These are phyloP conservation scores for Fusarium kyushuense DNA, from an alignment of 2,329 filamentous ascomycete species.

Conservation along the genomic window DNA sequence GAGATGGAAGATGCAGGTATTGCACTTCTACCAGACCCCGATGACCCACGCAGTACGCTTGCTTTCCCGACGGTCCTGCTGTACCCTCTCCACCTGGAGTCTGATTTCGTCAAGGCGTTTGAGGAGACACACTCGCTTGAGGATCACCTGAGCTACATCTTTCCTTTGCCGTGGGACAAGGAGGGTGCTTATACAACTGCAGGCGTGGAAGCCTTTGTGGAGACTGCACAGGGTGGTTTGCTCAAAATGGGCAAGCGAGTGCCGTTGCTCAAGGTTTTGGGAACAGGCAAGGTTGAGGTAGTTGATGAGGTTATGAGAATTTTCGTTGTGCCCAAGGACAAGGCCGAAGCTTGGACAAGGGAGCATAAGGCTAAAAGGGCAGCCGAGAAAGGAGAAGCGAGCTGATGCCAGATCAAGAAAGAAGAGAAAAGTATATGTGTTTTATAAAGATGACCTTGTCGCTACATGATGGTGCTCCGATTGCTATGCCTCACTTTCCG, in stretches of 20 bases:
- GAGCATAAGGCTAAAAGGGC: constrained; percentile 84
- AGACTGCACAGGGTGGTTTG: constrained; percentile 82
- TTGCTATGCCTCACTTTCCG: constrained; percentile 11
- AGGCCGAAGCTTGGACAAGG: constrained; percentile 80
- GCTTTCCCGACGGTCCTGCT: constrained; percentile 84
- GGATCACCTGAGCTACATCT: constrained; percentile 85
- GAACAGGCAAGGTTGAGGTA: constrained; percentile 83
- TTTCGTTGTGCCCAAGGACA: constrained; percentile 80
- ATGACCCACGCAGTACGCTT: constrained; percentile 78
- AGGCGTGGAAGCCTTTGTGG: constrained; percentile 87
- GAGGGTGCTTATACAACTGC: constrained; percentile 72
- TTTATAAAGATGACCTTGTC: constrained; percentile 8
- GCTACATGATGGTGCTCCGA: constrained; percentile 21
- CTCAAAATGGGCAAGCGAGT: constrained; percentile 92
- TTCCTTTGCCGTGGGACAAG: constrained; percentile 89
- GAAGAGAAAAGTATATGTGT: constrained; percentile 18
- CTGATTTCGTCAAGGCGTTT: constrained; percentile 91
- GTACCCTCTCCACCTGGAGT: constrained; percentile 85
- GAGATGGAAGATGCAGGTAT: constrained; percentile 89
- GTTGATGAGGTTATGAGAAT: constrained; percentile 87
- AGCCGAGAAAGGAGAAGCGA: constrained; percentile 55
- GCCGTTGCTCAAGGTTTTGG: constrained; percentile 78
- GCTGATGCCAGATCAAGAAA: constrained; percentile 6
- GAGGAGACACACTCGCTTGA: constrained; percentile 79
- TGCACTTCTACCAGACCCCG: constrained; percentile 75